Evolutionary conservation across 1,284 basidiomycete species (phyloP).

Genomic region (Ganoderma boninense): DNA sequence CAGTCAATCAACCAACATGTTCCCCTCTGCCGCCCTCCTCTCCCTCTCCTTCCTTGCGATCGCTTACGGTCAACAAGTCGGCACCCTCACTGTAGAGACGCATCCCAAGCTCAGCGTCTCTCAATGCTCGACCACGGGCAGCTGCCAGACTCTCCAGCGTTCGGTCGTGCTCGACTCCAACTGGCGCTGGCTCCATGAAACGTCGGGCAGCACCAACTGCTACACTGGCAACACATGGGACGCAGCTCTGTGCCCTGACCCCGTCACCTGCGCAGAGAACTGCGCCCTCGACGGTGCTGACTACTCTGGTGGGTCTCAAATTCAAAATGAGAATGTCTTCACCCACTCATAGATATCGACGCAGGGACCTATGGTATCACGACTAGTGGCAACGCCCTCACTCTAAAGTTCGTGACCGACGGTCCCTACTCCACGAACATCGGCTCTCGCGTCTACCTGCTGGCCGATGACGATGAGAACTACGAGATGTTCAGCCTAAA

Average conservation of each 20-base stretch:
- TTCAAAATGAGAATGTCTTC: background rate
- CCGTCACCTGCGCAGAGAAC: conserved; percentile 48
- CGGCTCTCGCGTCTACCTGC: conserved; percentile 65
- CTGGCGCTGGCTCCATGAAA: conserved; percentile 49
- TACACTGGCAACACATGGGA: conserved; percentile 48
- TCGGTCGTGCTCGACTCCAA: conserved; percentile 47
- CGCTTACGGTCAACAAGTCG: conserved; percentile 44
- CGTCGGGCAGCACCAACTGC: conserved; percentile 45
- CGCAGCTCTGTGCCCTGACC: conserved; percentile 45
- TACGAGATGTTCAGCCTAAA: conserved; percentile 62
- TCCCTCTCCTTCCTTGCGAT: conserved; percentile 39
- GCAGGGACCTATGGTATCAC: conserved; percentile 48
- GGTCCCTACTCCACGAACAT: conserved; percentile 50
- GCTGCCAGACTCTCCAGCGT: conserved; percentile 38
- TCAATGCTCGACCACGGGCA: conserved; percentile 36
- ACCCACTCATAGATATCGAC: background rate
- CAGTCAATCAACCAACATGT: conserved; percentile 34
- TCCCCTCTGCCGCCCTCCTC: conserved; percentile 36
- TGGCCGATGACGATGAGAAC: conserved; percentile 48
- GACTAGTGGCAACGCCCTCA: conserved; percentile 54
- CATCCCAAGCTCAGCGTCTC: conserved; percentile 44
- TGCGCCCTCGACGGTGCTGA: conserved; percentile 68
- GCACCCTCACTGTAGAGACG: conserved; percentile 44
- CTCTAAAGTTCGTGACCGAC: conserved; percentile 59
- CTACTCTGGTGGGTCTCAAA: conserved; percentile 47